Evolutionary conservation across 345 rosid species (phyloP), one percentile per base, ranked within the genome.

Genomic region (Noccaea bulbosa): DNA sequence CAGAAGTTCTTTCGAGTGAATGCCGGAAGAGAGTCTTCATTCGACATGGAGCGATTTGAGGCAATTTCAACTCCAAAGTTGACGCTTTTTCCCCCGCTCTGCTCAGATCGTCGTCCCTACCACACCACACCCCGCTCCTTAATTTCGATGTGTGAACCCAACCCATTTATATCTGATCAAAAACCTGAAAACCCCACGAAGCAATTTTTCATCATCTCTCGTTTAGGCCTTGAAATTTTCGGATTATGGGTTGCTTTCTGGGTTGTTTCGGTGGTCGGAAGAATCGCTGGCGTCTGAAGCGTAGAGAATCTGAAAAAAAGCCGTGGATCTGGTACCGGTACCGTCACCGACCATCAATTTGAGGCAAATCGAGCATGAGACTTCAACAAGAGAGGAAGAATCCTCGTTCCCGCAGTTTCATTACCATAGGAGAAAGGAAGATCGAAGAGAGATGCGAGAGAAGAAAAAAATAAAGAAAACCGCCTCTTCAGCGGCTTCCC

Each of bases 251-350:
- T 69, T 94, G 97, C 83, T 91, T 91, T 74, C 79, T 76, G 59
- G 86, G 79, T 45, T 94, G 99, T 72, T 94, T 91, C 72, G 96
- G 99, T 79, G 81, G 95, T 8, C 77, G 91, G 80, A 86, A 83
- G 68, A 82, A 84, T 82, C 83, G 81, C 73, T 83, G 65, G 64
- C 78, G 78, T 53, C 86, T 83, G 4, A 79, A 64, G 65, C 81
- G 66, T 46, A 76, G 72, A 43, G 81, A 72, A 44, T 82, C 81
- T 61, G 82, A 84, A n/a, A n/a, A n/a, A n/a, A n/a, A n/a, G n/a
- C n/a, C n/a, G n/a, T n/a, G n/a, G n/a, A n/a, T n/a, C n/a, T n/a
- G n/a, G n/a, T n/a, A n/a, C n/a, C n/a, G n/a, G n/a, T n/a, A n/a
- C n/a, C n/a, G n/a, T n/a, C n/a, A n/a, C n/a, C n/a, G n/a, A n/a